phyloP scores from a whole-genome alignment of 352 stramenopile species.

The Phytophthora capsici region DNA sequence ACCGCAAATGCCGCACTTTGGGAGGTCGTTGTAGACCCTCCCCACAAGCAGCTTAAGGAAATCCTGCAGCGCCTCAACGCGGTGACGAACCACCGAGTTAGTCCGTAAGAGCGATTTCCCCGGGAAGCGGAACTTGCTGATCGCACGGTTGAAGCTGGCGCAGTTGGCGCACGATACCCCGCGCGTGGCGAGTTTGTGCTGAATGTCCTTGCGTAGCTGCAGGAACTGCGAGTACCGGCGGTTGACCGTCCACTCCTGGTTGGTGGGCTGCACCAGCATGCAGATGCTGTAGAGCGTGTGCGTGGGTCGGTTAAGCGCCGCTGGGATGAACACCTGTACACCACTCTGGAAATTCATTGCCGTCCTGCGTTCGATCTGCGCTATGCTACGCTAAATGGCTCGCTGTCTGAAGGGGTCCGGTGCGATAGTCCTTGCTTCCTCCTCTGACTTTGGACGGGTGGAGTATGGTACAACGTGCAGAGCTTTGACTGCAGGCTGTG shows the following conservation, averaged over 20 bases:
- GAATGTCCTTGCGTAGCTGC: slow-evolving; percentile 74
- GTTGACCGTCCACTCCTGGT: slow-evolving; percentile 87
- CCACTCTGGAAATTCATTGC: slow-evolving; percentile 49
- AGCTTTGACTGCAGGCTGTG: slow-evolving; percentile 10
- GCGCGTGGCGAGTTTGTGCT: slow-evolving; percentile 47
- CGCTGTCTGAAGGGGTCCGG: not conserved
- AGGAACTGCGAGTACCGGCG: slow-evolving; percentile 89
- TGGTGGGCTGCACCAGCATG: slow-evolving; percentile 78
- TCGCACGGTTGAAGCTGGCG: slow-evolving; percentile 62
- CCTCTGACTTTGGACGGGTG: slow-evolving; percentile 18
- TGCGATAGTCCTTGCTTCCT: slow-evolving; percentile 8
- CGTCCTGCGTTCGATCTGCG: slow-evolving; percentile 5
- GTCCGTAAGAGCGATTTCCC: slow-evolving; percentile 70
- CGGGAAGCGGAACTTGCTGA: slow-evolving; percentile 73
- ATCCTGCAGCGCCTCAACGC: slow-evolving; percentile 69
- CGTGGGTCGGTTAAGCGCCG: slow-evolving; percentile 80
- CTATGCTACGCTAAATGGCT: slow-evolving; percentile 28
- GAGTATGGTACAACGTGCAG: slow-evolving; percentile 27
- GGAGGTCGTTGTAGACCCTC: slow-evolving; percentile 73
- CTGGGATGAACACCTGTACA: slow-evolving; percentile 84
- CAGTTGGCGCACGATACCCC: slow-evolving; percentile 65
- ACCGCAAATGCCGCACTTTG: slow-evolving; percentile 78
- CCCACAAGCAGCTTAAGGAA: slow-evolving; percentile 79
- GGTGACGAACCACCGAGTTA: slow-evolving; percentile 73
- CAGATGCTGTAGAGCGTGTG: slow-evolving; percentile 89